Percentiles rank a stretch among this genome's conserved stretches.
phyloP scores from a whole-genome alignment of 208 protist genomes.

The Herpetomonas tarakana region DNA sequence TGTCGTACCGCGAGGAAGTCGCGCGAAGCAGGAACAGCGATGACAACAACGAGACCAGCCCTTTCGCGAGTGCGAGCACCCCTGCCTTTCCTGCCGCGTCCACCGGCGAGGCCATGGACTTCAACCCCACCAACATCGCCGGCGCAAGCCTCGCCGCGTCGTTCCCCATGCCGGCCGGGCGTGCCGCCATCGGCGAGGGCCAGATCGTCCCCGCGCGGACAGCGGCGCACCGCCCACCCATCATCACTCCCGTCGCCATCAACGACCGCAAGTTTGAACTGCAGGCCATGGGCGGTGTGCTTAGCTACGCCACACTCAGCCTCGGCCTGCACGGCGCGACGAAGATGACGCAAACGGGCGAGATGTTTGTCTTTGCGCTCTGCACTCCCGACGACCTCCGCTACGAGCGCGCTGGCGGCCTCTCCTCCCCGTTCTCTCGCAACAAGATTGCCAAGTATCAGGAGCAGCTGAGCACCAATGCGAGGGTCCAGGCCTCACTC shows the following conservation, averaged over 20 bases:
- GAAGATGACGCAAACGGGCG: constrained; percentile 63
- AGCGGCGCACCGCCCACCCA: constrained; percentile 5
- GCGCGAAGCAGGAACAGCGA: neutral
- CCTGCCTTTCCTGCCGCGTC: neutral
- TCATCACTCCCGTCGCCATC: constrained; percentile 44
- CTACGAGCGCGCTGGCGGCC: constrained; percentile 11
- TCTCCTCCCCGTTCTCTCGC: constrained; percentile 25
- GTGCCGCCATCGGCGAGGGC: neutral
- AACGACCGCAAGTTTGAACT: constrained; percentile 81
- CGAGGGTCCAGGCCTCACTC: constrained; percentile 28
- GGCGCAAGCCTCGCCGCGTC: neutral
- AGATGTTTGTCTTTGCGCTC: constrained; percentile 70
- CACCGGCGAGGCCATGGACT: neutral
- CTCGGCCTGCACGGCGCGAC: constrained; percentile 38
- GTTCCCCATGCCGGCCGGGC: neutral
- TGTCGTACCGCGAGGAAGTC: constrained; percentile 15
- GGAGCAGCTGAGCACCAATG: constrained; percentile 21
- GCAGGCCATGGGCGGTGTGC: constrained; percentile 67
- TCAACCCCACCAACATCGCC: neutral
- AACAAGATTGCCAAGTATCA: constrained; percentile 14
- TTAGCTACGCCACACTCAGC: constrained; percentile 61
- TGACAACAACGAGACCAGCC: constrained; percentile 1
- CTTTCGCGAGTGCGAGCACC: neutral
- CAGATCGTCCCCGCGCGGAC: neutral
- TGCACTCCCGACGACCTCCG: constrained; percentile 70